These are phyloP conservation scores for Cudoniella acicularis DNA, from an alignment of 495 filamentous ascomycete species.

Conservation along the genomic window DNA sequence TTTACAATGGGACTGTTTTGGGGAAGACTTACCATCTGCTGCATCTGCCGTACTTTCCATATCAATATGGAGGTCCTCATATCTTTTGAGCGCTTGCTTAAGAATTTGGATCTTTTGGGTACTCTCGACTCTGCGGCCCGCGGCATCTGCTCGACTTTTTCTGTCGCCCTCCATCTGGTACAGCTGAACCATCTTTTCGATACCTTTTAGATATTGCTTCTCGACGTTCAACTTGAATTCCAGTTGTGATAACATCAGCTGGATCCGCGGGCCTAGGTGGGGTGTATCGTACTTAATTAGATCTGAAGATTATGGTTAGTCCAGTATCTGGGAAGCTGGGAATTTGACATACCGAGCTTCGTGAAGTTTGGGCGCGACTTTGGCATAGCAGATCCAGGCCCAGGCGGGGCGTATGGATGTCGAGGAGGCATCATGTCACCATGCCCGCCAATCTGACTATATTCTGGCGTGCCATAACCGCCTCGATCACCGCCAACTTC, in stretches of 20 bases:
- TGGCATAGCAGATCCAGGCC: constrained; percentile 63
- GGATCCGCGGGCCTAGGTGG: constrained; percentile 94
- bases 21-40: constrained; percentile 66
- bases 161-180: constrained; percentile 98
- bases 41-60: constrained; percentile 73
- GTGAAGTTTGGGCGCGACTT: constrained; percentile 85
- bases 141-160: constrained; percentile 90
- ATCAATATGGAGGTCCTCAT: constrained; percentile 96
- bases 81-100: constrained; percentile 92
- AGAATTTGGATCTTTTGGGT: constrained; percentile 96
- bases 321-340: neutral
- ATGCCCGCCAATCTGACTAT: constrained; percentile 43
- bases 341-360: constrained; percentile 75
- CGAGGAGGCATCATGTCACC: constrained; percentile 78
- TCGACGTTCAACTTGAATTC: constrained; percentile 99
- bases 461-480: constrained; percentile 41
- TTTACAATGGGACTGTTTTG: neutral
- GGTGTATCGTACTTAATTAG: constrained; percentile 98
- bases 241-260: constrained; percentile 97
- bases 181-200: constrained; percentile 98
- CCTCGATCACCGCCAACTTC: constrained; percentile 30
- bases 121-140: constrained; percentile 84
- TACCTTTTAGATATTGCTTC: constrained; percentile 98
- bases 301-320: constrained; percentile 50
- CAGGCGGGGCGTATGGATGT: constrained; percentile 73